These are phyloP conservation scores for Primulina tabacum DNA, from an alignment of 257 asterid species.

Conservation along the genomic window DNA sequence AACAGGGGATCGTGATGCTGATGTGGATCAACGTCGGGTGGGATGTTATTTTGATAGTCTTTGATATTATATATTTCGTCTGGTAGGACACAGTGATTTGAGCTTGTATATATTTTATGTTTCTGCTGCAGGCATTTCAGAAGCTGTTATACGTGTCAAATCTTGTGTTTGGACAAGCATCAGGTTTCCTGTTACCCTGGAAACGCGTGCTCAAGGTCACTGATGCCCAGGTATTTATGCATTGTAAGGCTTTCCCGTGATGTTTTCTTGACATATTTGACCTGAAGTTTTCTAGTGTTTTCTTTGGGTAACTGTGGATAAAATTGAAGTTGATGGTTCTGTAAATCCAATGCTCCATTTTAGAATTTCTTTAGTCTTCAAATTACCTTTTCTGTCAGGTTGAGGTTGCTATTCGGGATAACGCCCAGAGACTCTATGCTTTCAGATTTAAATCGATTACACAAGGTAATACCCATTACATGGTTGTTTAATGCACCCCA, in stretches of 20 bases:
- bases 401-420: slow-evolving; percentile 92
- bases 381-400: slow-evolving; percentile 50
- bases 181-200: slow-evolving; percentile 98
- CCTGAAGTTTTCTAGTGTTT: not conserved
- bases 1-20: slow-evolving; percentile 85
- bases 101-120: slow-evolving; percentile 54
- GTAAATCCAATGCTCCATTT: not conserved
- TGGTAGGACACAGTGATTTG: slow-evolving; percentile 26
- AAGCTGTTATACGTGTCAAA: slow-evolving; percentile 86
- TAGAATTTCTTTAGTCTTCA: slow-evolving; percentile 5
- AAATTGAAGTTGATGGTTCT: not conserved
- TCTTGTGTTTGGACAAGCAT: slow-evolving; percentile 93
- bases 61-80: slow-evolving; percentile 14
- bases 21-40: slow-evolving; percentile 82
- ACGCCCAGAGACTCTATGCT: slow-evolving; percentile 80
- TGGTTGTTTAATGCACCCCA: slow-evolving; percentile 9
- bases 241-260: slow-evolving; percentile 7
- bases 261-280: not conserved
- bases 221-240: slow-evolving; percentile 74
- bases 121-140: slow-evolving; percentile 98
- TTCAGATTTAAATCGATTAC: slow-evolving; percentile 62
- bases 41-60: slow-evolving; percentile 29
- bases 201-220: slow-evolving; percentile 93
- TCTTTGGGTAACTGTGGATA: slow-evolving; percentile 11
- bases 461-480: slow-evolving; percentile 48